A percentile compares a stretch with the other conserved stretches of the same genome.
These are phyloP conservation scores for Coffea humblotiana DNA, from an alignment of 305 asterid species.

Conservation along the genomic window DNA sequence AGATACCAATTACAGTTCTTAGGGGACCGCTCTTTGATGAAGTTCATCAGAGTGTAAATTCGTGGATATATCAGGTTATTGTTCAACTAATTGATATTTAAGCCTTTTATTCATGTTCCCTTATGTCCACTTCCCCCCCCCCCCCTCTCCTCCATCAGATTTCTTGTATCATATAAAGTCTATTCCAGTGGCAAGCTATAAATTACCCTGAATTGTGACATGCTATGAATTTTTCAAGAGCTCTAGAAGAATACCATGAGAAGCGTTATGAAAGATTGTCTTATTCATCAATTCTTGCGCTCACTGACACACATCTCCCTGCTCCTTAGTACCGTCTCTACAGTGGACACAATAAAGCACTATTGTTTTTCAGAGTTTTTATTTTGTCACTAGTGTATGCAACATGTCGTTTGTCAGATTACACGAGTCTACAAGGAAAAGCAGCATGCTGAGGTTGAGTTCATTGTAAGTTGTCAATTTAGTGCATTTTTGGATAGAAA, in stretches of 20 bases:
- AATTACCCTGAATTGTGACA: too few species aligned
- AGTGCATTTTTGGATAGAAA: background rate
- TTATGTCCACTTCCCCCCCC: background rate
- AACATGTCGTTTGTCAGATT: conserved; percentile 43
- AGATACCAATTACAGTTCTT: conserved; percentile 63
- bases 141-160: background rate
- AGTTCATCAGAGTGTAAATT: conserved; percentile 77
- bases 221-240: too few species aligned
- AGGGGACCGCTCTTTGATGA: conserved; percentile 87
- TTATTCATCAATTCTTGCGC: too few species aligned
- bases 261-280: background rate
- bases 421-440: conserved; percentile 88
- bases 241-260: background rate
- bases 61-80: conserved; percentile 95
- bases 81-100: conserved; percentile 10
- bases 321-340: too few species aligned
- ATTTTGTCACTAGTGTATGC: conserved; percentile 7
- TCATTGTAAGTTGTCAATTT: conserved; percentile 51
- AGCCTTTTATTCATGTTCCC: background rate
- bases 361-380: background rate
- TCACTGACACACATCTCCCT: too few species aligned
- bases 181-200: too few species aligned
- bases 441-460: conserved; percentile 90
- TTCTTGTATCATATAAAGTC: background rate
- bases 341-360: background rate